phyloP scores from a whole-genome alignment of 305 asterid species.

The Lippia alba region DNA sequence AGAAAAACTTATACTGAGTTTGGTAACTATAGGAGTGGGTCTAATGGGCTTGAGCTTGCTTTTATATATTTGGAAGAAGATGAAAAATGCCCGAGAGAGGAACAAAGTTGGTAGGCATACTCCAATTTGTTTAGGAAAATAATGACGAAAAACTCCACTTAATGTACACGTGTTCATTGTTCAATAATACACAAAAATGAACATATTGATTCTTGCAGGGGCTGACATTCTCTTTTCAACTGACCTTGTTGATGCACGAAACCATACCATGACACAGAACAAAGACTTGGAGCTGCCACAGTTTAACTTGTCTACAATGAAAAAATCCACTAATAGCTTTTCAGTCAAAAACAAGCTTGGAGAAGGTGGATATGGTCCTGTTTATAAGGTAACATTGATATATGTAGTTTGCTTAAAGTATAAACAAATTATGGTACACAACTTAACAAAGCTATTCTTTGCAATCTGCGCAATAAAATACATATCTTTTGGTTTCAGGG shows the following conservation, averaged over 20 bases:
- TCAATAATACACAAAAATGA: no score
- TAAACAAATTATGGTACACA: not conserved
- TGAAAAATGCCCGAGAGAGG: not conserved
- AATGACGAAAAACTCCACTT: not conserved
- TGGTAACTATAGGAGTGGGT: not conserved
- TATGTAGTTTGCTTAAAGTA: not conserved
- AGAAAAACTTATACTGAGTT: not conserved
- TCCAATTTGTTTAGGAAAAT: not conserved
- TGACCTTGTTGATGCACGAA: not conserved
- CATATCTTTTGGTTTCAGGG: slow-evolving; percentile 35
- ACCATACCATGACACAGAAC: not conserved
- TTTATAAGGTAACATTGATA: not conserved
- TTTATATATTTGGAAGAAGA: not conserved
- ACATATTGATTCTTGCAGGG: no score
- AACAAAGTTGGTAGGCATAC: not conserved
- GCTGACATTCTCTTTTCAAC: not conserved
- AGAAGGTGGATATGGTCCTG: not conserved
- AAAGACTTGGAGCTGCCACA: not conserved
- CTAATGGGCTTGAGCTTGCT: not conserved
- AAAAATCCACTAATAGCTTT: not conserved
- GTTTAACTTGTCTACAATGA: not conserved
- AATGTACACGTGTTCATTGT: not conserved
- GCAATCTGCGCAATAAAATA: no score
- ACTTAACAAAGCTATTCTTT: not conserved
- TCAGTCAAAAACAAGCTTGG: not conserved